phyloP scores from a whole-genome alignment of 2,329 filamentous ascomycete species.

The Kalmusia sp. region DNA sequence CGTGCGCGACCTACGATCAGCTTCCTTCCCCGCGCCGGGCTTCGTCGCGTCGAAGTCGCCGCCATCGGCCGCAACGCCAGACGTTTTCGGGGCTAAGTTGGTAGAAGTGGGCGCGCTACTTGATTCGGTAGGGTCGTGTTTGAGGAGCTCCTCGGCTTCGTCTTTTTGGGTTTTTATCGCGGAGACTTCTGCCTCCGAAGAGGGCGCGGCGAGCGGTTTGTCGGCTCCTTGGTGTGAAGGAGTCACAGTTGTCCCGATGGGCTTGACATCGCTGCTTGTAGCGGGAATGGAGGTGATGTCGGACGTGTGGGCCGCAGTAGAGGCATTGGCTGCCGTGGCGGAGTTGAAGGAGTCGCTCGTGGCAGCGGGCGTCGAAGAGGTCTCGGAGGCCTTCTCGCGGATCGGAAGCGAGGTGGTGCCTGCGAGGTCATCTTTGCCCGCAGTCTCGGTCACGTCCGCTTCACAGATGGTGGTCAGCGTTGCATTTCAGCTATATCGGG shows the following conservation, averaged over 20 bases:
- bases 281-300: conserved; percentile 12
- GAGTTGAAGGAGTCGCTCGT: conserved; percentile 20
- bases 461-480: background rate
- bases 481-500: background rate
- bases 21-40: conserved; percentile 65
- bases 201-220: too few relatives aligned
- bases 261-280: conserved; percentile 23
- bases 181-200: too few relatives aligned
- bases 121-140: too few relatives aligned
- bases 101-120: too few relatives aligned
- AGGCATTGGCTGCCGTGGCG: conserved; percentile 26
- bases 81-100: conserved; percentile 34
- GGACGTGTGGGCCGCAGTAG: conserved; percentile 10
- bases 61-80: conserved; percentile 68
- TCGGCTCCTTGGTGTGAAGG: conserved; percentile 17
- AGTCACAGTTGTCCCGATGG: conserved; percentile 29
- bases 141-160: too few relatives aligned
- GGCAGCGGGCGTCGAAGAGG: conserved; percentile 9
- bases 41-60: conserved; percentile 68
- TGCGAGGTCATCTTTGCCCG: background rate
- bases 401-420: conserved; percentile 8
- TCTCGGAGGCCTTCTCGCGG: conserved; percentile 9
- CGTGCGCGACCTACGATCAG: conserved; percentile 60
- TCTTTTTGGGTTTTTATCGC: too few relatives aligned
- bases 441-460: conserved; percentile 11